Evolutionary conservation across 148 eudicot species (phyloP), one percentile per base, ranked within the genome.

Genomic region (Limonium bicolor): DNA sequence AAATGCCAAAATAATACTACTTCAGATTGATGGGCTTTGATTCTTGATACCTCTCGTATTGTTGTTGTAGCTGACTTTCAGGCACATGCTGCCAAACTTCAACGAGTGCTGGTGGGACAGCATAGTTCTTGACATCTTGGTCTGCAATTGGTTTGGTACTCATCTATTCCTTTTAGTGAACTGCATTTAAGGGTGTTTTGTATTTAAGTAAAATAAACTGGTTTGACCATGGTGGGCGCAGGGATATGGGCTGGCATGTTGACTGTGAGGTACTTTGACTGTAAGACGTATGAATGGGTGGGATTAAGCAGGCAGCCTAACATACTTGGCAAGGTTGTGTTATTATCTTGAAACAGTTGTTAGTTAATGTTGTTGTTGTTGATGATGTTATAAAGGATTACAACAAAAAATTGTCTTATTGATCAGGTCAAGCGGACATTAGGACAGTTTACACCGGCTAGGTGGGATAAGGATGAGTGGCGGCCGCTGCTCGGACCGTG

Each of bases 31-130:
- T n/a, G n/a, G n/a, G n/a, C n/a, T n/a, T 43, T 1, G 48, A 46
- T 20, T 41, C 49, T 54, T n/a, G n/a, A n/a, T n/a, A n/a, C n/a
- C n/a, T n/a, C n/a, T n/a, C n/a, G n/a, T n/a, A n/a, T n/a, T n/a
- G n/a, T n/a, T n/a, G n/a, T n/a, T n/a, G n/a, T n/a, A 86, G 93
- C 62, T 86, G 44, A 86, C 96, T 30, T 86, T 86, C 45, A 86
- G 96, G 46, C 96, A 86, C 61, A 86, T 86, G 96, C 63, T 86
- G 61, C 96, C 96, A 20, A 86, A 86, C 55, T 86, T 86, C 76
- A 86, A 86, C 3, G 96, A 86, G 61, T 86, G 96, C 56, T 86
- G 96, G 96, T 86, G 96, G 96, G 96, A 86, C 63, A 86, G 96
- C 71, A 86, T 86, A 26, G 53, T 86, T 71, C 88, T 82, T 33